Percentiles rank a stretch among this genome's conserved stretches.
These are phyloP conservation scores for Clitopilus hobsonii DNA, from an alignment of 768 basidiomycete species.

Conservation along the genomic window DNA sequence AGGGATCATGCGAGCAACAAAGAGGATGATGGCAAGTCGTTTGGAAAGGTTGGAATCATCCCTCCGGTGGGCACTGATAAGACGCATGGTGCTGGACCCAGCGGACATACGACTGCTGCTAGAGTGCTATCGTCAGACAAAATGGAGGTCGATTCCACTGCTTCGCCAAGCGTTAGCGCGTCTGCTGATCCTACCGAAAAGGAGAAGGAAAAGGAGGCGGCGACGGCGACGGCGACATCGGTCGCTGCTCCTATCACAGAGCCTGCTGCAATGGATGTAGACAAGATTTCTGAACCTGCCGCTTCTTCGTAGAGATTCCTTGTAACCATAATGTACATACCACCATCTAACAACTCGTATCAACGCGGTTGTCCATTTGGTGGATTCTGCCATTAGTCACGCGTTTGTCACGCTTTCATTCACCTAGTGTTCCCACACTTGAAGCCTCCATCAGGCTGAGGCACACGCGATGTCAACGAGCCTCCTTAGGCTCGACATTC, in stretches of 20 bases:
- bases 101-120: constrained; percentile 57
- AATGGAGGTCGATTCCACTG: constrained; percentile 40
- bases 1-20: constrained; percentile 55
- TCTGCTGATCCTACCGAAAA: neutral
- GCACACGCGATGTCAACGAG: too few species aligned
- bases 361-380: neutral
- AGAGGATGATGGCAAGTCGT: constrained; percentile 51
- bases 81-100: constrained; percentile 73
- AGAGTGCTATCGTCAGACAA: constrained; percentile 34
- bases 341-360: neutral
- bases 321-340: neutral
- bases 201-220: neutral
- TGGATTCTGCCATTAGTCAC: neutral
- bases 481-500: too few species aligned
- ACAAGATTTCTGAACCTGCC: neutral
- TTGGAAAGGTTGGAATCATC: constrained; percentile 69
- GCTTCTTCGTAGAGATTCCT: neutral
- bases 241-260: neutral
- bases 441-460: too few species aligned
- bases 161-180: constrained; percentile 22
- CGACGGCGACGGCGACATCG: neutral
- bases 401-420: neutral
- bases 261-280: neutral
- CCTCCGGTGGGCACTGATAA: constrained; percentile 47
- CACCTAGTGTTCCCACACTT: neutral